Evolutionary conservation across 2,329 filamentous ascomycete species (phyloP).

Genomic region (Dactylellina cionopaga): DNA sequence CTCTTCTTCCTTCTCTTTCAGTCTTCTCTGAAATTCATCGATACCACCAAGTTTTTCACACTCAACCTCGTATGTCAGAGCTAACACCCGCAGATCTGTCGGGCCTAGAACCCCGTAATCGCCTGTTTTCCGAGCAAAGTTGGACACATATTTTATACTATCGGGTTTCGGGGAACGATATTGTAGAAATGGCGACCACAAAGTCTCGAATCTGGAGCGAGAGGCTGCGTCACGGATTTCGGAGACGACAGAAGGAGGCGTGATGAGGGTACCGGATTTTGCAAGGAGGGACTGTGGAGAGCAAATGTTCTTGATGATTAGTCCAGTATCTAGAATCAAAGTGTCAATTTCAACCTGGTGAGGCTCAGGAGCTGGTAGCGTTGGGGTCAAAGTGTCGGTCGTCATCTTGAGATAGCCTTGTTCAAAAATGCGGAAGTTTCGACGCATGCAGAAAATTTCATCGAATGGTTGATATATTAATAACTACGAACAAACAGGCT

Average conservation of each 20-base stretch:
- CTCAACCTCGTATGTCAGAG: slow-evolving; percentile 92
- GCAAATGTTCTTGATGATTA: slow-evolving; percentile 92
- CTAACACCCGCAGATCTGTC: slow-evolving; percentile 88
- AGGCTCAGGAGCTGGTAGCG: background rate
- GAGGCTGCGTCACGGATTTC: slow-evolving; percentile 90
- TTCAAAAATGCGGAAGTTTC: background rate
- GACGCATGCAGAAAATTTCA: slow-evolving; percentile 13
- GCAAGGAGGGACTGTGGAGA: slow-evolving; percentile 81
- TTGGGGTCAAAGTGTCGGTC: slow-evolving; percentile 7
- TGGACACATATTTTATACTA: slow-evolving; percentile 80
- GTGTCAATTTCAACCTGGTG: slow-evolving; percentile 70
- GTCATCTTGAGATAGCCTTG: slow-evolving; percentile 9
- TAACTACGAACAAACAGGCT: too few species aligned
- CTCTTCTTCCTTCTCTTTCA: slow-evolving; percentile 11
- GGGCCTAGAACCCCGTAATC: slow-evolving; percentile 87
- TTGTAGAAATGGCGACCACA: slow-evolving; percentile 84
- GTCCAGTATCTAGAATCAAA: slow-evolving; percentile 88
- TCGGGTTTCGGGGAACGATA: slow-evolving; percentile 77
- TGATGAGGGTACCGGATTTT: slow-evolving; percentile 80
- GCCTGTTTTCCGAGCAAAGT: slow-evolving; percentile 88
- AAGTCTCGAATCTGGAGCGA: slow-evolving; percentile 80
- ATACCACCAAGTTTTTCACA: slow-evolving; percentile 76
- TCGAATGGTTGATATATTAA: too few species aligned
- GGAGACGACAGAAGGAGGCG: slow-evolving; percentile 82
- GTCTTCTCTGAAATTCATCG: slow-evolving; percentile 25